Evolutionary conservation across 352 stramenopile genomes (phyloP).

Genomic region (Globisporangium perplexum): DNA sequence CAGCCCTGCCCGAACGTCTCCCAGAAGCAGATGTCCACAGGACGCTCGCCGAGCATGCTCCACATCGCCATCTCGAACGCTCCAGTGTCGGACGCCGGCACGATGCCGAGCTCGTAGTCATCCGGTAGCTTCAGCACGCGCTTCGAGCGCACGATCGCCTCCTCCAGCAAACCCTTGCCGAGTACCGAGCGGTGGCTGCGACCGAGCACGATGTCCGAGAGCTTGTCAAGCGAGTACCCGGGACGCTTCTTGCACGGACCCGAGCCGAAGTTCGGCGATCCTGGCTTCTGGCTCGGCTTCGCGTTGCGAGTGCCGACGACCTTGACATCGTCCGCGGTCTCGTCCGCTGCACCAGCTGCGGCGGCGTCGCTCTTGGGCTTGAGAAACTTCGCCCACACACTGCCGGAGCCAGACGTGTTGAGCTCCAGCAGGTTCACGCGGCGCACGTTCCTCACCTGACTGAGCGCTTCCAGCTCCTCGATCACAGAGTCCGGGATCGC

Average conservation of each 20-base stretch:
- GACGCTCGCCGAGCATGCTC: conserved; percentile 94
- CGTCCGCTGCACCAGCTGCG: background rate
- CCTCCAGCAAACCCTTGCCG: conserved; percentile 94
- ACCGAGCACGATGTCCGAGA: conserved; percentile 89
- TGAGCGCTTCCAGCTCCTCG: conserved; percentile 67
- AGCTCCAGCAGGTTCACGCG: conserved; percentile 82
- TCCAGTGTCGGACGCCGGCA: conserved; percentile 97
- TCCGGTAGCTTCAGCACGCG: conserved; percentile 92
- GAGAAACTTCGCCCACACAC: conserved; percentile 61
- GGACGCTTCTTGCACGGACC: conserved; percentile 99
- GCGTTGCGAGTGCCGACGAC: conserved; percentile 45
- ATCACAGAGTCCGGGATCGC: conserved; percentile 82
- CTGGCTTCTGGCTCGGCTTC: conserved; percentile 71
- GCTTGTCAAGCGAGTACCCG: conserved; percentile 88
- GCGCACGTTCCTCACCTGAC: conserved; percentile 79
- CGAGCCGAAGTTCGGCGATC: conserved; percentile 95
- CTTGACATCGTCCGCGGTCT: conserved; percentile 21
- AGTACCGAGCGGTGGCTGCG: conserved; percentile 97
- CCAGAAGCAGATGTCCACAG: conserved; percentile 95
- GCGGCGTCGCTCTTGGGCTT: conserved; percentile 30
- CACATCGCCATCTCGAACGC: conserved; percentile 99
- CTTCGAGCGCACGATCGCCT: conserved; percentile 95
- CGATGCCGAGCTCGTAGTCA: conserved; percentile 95
- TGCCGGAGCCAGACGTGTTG: conserved; percentile 33
- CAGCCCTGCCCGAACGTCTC: conserved; percentile 97